Evolutionary conservation across 495 filamentous ascomycete species (phyloP).

Genomic region (Staphylotrichum longicolle): DNA sequence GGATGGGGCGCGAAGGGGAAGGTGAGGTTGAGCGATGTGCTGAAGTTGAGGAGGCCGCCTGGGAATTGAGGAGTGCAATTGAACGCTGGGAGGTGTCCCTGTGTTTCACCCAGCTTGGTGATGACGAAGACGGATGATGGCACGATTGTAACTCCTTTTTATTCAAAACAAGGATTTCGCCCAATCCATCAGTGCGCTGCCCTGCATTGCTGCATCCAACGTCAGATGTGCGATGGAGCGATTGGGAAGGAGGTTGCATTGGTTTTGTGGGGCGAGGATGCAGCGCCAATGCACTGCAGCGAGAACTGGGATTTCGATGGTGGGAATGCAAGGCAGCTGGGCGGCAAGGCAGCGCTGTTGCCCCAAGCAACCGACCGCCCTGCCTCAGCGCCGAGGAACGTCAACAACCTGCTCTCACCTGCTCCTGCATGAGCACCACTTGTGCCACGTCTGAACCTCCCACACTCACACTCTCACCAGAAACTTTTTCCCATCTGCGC

Average conservation of each 20-base stretch:
- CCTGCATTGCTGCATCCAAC: no score
- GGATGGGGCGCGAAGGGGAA: slow-evolving; percentile 81
- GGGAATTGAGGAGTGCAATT: not conserved
- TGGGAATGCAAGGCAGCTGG: not conserved
- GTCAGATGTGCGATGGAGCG: no score
- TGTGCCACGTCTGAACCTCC: slow-evolving; percentile 11
- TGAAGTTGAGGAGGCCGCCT: slow-evolving; percentile 50
- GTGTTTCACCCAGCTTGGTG: no score
- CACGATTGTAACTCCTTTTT: no score
- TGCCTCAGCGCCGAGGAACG: slow-evolving; percentile 11
- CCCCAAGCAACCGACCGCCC: slow-evolving; percentile 12
- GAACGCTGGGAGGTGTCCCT: not conserved
- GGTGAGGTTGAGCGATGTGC: slow-evolving; percentile 63
- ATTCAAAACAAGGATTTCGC: no score
- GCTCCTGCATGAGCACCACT: not conserved
- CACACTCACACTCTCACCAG: not conserved
- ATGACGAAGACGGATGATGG: no score
- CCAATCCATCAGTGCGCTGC: no score
- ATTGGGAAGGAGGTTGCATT: no score
- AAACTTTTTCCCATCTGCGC: not conserved
- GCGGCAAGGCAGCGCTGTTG: slow-evolving; percentile 15
- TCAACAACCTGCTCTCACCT: slow-evolving; percentile 11
- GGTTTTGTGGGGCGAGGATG: not conserved
- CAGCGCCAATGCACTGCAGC: not conserved
- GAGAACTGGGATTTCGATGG: no score